phyloP scores from a whole-genome alignment of 2,329 filamentous ascomycete species.

The Xylaria sp. region DNA sequence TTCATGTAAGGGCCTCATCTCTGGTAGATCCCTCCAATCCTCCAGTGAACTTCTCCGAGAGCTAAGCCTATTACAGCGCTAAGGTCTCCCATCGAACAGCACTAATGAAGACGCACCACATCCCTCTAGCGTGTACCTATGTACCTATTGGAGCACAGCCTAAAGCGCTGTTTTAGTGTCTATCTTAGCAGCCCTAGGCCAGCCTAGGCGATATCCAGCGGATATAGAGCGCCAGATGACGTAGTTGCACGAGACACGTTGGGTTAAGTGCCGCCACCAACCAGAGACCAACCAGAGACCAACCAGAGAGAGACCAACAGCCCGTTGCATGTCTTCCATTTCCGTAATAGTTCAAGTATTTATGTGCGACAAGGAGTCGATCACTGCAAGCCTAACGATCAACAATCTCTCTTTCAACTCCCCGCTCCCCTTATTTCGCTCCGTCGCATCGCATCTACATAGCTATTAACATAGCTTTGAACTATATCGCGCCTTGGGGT shows the following conservation, averaged over 20 bases:
- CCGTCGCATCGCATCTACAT: constrained; percentile 7
- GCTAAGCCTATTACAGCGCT: too few relatives aligned
- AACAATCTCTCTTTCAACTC: constrained; percentile 7
- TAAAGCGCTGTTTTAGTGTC: too few relatives aligned
- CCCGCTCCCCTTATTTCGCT: not conserved
- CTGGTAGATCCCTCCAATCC: too few relatives aligned
- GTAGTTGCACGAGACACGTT: constrained; percentile 31
- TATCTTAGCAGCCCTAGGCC: too few relatives aligned
- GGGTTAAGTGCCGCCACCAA: constrained; percentile 3
- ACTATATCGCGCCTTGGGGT: constrained; percentile 1
- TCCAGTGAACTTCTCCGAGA: too few relatives aligned
- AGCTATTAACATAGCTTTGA: too few relatives aligned
- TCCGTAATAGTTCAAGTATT: constrained; percentile 15
- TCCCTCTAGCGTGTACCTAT: not conserved
- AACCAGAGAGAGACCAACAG: not conserved
- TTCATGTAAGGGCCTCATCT: too few relatives aligned
- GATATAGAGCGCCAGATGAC: constrained; percentile 28
- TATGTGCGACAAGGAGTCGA: constrained; percentile 24
- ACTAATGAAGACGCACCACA: too few relatives aligned
- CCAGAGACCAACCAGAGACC: not conserved
- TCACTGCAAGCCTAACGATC: constrained; percentile 5
- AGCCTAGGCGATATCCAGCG: not conserved
- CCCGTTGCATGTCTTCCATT: constrained; percentile 25
- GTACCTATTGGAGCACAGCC: not conserved
- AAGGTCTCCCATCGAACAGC: too few relatives aligned